Base-by-base conservation (phyloP, 495 filamentous ascomycete species). In the Aspergillus sparsus region DNA sequence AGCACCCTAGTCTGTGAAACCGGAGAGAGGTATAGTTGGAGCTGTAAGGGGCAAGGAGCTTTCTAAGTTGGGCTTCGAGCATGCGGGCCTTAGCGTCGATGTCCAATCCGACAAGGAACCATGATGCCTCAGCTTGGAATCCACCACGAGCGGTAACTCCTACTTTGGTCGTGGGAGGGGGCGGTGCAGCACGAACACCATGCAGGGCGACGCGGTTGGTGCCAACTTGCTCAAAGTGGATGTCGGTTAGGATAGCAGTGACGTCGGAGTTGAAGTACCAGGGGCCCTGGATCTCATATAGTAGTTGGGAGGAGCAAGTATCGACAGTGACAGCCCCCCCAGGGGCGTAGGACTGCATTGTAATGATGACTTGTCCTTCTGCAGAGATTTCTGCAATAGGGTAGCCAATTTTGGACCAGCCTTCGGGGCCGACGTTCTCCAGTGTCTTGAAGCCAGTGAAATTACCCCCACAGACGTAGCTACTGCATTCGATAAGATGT, bases 261-360 rank as follows among this genome's bases (percentile, higher is more conserved):
- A 87, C 83, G 66, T 85, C 81, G 3, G 74, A 79, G 72, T 86
- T 83, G 55, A 78, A 79, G 62, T 85, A 85, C 65, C 76, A 77
- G 2, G 75, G 77, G 1, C 84, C 84, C 59, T 86, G 84, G 44
- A 86, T 81, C 64, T 87, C 84, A 67, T 87, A 86, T 13, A 86
- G 63, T 4, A 85, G 64, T 58, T 86, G 81, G 12, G 73, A 79
- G 11, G 78, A 80, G 46, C 83, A 78, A 2, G 82, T 84, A 41
- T 85, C 76, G 11, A 77, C 79, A 2, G 76, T 82, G 37, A 70
- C 74, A 6, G 67, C 50, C 35, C 76, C 76, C 0, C 74, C 74
- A 1, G 64, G 72, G 6, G 68, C 47, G 53, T 71, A 61, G 10
- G 57, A 63, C 49, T 79, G 76, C 61, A 76, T 77, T 47, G 76